Evolutionary conservation across 352 stramenopile species (phyloP), one percentile per base, ranked within the genome.

Genomic region (Phytophthora sojae): DNA sequence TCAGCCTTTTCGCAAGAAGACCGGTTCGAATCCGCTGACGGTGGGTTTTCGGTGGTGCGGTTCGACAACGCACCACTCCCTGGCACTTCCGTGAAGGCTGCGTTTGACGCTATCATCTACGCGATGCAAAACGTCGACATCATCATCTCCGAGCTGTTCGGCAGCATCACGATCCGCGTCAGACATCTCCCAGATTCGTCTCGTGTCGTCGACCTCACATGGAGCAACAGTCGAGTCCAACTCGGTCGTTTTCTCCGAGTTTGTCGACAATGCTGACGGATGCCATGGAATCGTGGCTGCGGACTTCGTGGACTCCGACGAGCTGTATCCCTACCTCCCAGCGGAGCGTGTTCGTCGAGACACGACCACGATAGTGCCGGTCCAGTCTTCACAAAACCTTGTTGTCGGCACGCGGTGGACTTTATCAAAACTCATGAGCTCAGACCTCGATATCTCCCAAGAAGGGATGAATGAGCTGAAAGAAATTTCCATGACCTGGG

Each of bases 41-140:
- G 77, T 12, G 69, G 81, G n/a, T 82, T 71, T 12, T 85, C 72
- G 26, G 75, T 78, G 35, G 17, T 75, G 15, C 74, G 73, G 6
- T 82, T 86, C 15, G 79, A 86, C 25, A 71, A 83, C 5, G 50
- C 73, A 21, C 79, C 76, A 25, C 63, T 91, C 3, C 55, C 50
- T 4, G 67, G 54, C 11, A 39, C 60, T 12, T 72, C 52, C 8
- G 68, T 81, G 14, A 47, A 62, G 30, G 61, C 51, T 5, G 70
- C 86, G 6, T 86, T 82, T n/a, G 69, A 81, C 3, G 79, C 83
- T 0, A 74, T 84, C 8, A 67, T 71, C 53, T 77, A 78, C 21
- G 77, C 75, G 47, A 71, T 79, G 14, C 56, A 61, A 25, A 89
- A 89, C 51, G 60, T 79, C 5, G 80, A 90, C 64, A 84, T 88